These are phyloP conservation scores for Russula sp. DNA, from an alignment of 768 basidiomycete genomes.

Conservation along the genomic window DNA sequence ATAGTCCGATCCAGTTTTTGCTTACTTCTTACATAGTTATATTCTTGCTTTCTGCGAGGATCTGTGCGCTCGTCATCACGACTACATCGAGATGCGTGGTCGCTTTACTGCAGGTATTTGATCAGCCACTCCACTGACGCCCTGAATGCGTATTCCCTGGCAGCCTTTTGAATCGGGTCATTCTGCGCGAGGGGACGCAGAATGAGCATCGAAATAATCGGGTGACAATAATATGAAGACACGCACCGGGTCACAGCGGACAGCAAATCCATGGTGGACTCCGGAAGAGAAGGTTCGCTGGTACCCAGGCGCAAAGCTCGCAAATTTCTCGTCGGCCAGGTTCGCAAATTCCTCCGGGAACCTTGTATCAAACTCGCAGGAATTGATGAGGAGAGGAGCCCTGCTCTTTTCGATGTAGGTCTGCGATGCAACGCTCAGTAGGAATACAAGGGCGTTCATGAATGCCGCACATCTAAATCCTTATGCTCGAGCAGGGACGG, in stretches of 20 bases:
- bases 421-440: constrained; percentile 21
- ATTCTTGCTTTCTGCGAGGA: not conserved
- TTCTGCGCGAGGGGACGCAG: constrained; percentile 22
- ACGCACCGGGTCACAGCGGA: constrained; percentile 35
- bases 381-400: constrained; percentile 41
- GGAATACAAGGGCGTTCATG: not conserved
- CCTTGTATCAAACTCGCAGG: constrained; percentile 32
- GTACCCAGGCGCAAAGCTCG: constrained; percentile 35
- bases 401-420: constrained; percentile 31
- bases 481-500: constrained; percentile 40
- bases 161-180: constrained; percentile 31
- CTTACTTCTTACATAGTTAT: not conserved
- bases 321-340: constrained; percentile 36
- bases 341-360: constrained; percentile 34
- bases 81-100: not conserved
- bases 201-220: constrained; percentile 11
- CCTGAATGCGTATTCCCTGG: constrained; percentile 39
- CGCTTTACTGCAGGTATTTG: constrained; percentile 27
- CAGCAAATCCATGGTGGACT: constrained; percentile 40
- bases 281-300: constrained; percentile 34
- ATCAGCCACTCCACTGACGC: constrained; percentile 34
- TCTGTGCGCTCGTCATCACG: not conserved
- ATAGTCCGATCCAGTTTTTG: not conserved
- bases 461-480: constrained; percentile 34
- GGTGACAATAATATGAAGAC: not conserved